Evolutionary conservation across 2,329 filamentous ascomycete genomes (phyloP), one percentile per base, ranked within the genome.

Genomic region (Pyrenochaeta sp.): DNA sequence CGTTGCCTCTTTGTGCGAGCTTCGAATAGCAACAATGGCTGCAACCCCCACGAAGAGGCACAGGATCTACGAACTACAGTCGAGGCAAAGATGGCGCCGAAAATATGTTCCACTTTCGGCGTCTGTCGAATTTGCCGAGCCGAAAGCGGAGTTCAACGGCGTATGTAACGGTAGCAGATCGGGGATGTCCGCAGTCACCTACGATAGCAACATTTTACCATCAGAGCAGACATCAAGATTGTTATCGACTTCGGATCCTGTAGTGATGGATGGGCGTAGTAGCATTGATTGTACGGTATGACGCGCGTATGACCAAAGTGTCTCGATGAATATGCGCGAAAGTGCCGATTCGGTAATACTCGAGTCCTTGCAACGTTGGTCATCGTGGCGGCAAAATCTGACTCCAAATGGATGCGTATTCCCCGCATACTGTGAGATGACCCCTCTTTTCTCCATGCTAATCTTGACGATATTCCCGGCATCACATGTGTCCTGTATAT

Each of bases 351-450:
- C 34, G 27, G 47, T 34, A 39, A 51, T 48, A 34, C 15, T 24
- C 34, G 6, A 43, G 36, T 50, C 7, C 28, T 53, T 12, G 15
- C 37, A 42, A 15, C 9, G 54, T 61, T 40, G 51, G 37, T 48
- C 28, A 52, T 19, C n/a, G 44, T 42, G 40, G 54, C 46, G 51
- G 45, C 51, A 28, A 52, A 28, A 43, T 53, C 50, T 60, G 54
- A 51, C 25, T 54, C 39, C 37, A 52, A 28, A 30, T 28, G 45
- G 42, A 45, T 34, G 43, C 50, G 45, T 59, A 37, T 59, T 50
- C 54, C 59, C 56, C 59, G 52, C 56, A 54, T 54, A 39, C 48
- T 53, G 37, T 54, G 46, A 56, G 50, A 28, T 59, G 52, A 54
- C 50, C 52, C 56, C 59, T 55, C 52, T 52, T 24, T 50, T 49